Percentiles rank a stretch among this genome's conserved stretches.
These are phyloP conservation scores for Starmerella asiatica DNA, from an alignment of 805 yeast species.

Conservation along the genomic window DNA sequence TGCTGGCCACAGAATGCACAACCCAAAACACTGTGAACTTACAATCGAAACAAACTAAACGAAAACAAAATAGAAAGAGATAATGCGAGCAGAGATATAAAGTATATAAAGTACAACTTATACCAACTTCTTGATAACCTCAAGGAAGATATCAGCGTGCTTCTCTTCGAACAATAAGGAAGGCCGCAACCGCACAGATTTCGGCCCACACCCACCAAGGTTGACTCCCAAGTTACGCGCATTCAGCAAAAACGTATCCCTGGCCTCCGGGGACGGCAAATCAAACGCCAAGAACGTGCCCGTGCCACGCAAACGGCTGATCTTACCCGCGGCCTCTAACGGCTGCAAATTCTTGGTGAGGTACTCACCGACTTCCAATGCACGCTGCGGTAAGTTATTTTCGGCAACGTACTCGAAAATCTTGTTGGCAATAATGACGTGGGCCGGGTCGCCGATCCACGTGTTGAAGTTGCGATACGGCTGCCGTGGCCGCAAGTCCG, in stretches of 20 bases:
- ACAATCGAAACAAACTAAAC: too few relatives aligned
- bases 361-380: constrained; percentile 53
- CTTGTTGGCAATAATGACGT: constrained; percentile 60
- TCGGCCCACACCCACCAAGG: constrained; percentile 75
- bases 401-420: constrained; percentile 52
- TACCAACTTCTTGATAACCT: constrained; percentile 31
- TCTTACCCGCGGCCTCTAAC: constrained; percentile 42
- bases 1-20: too few relatives aligned
- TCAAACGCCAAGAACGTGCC: constrained; percentile 83
- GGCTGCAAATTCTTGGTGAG: constrained; percentile 43
- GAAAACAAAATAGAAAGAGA: too few relatives aligned
- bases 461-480: constrained; percentile 89
- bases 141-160: constrained; percentile 58
- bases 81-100: too few relatives aligned
- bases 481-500: constrained; percentile 54
- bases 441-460: constrained; percentile 87
- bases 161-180: constrained; percentile 62
- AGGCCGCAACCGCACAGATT: constrained; percentile 70
- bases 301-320: constrained; percentile 54
- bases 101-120: too few relatives aligned
- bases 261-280: constrained; percentile 37
- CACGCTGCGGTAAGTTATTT: constrained; percentile 43
- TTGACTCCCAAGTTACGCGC: constrained; percentile 58
- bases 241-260: constrained; percentile 49
- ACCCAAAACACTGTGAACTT: too few relatives aligned